A percentile compares a stretch with the other conserved stretches of the same genome.
These are phyloP conservation scores for Calonectria hongkongensis DNA, from an alignment of 2,329 filamentous ascomycete genomes.

Conservation along the genomic window DNA sequence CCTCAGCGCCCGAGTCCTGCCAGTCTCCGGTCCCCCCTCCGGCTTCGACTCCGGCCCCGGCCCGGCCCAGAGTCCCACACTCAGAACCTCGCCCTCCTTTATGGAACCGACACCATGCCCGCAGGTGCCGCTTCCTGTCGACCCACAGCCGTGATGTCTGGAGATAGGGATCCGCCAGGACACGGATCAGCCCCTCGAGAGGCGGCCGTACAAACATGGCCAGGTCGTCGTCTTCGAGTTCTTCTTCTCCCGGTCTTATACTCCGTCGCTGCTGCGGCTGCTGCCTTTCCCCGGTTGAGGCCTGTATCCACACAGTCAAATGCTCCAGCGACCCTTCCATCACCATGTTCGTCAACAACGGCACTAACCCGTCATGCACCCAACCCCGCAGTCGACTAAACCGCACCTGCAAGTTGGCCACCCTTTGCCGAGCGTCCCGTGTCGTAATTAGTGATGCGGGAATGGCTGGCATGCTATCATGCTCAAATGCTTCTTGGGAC, in stretches of 20 bases:
- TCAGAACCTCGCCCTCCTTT: conserved; percentile 44
- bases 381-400: conserved; percentile 58
- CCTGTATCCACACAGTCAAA: conserved; percentile 49
- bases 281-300: conserved; percentile 33
- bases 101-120: conserved; percentile 66
- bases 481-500: conserved; percentile 37
- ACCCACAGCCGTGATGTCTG: conserved; percentile 62
- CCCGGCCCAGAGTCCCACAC: conserved; percentile 39
- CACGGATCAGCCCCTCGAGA: conserved; percentile 60
- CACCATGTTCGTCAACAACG: conserved; percentile 57
- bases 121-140: conserved; percentile 59
- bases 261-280: conserved; percentile 25
- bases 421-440: conserved; percentile 51
- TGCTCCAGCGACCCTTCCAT: conserved; percentile 56
- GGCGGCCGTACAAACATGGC: conserved; percentile 55
- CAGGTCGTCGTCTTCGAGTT: conserved; percentile 34
- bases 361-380: conserved; percentile 55
- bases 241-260: neutral
- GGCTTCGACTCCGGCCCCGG: conserved; percentile 31
- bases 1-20: neutral
- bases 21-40: conserved; percentile 33
- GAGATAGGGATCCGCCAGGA: conserved; percentile 68
- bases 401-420: conserved; percentile 55
- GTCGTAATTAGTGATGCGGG: conserved; percentile 50
- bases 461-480: neutral